Evolutionary conservation across 2,329 filamentous ascomycete species (phyloP), one percentile per base, ranked within the genome.

Genomic region (Colletotrichum australisinense): DNA sequence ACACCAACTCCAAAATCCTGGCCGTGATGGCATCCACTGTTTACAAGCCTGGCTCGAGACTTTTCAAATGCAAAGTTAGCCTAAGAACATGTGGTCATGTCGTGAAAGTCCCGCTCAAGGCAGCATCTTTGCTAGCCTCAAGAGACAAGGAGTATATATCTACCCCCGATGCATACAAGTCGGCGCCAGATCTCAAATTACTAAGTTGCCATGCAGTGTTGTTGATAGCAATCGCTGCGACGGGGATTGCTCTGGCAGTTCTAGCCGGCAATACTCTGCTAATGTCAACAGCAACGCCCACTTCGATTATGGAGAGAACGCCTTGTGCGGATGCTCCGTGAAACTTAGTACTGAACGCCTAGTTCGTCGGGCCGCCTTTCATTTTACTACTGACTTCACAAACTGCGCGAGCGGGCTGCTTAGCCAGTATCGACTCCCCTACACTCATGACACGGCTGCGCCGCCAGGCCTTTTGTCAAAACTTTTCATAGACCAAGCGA

Each of bases 21-120:
- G 78, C 56, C 24, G 80, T 82, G n/a, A 89, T 82, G 26, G 79
- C 81, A 59, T 81, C 79, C 1, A 88, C 85, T 9, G 82, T 83
- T 4, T 75, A 77, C 42, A 77, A 72, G 24, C 79, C 77, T 14
- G 16, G 8, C 77, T 88, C 84, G 0, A 87, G 79, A 11, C 78
- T 82, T 67, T 87, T 77, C 26, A 92, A 79, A 78, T 91, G 92
- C 9, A 88, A n/a, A 16, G 53, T 88, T 24, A 93, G 79, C 12
- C 91, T 91, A 24, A 88, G 84, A 64, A 93, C 84, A 77, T 92
- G 90, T 0, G 90, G 90, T 4, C 86, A 83, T 1, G 90, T 88
- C 90, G 92, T 92, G 26, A 86, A 90, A 4, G 91, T 93, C 38
- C 90, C 91, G 9, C 84, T 67, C 32, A 46, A 22, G 9, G 57